Evolutionary conservation across 2,329 filamentous ascomycete genomes (phyloP), one percentile per base, ranked within the genome.

Genomic region (Botrytis cinerea): DNA sequence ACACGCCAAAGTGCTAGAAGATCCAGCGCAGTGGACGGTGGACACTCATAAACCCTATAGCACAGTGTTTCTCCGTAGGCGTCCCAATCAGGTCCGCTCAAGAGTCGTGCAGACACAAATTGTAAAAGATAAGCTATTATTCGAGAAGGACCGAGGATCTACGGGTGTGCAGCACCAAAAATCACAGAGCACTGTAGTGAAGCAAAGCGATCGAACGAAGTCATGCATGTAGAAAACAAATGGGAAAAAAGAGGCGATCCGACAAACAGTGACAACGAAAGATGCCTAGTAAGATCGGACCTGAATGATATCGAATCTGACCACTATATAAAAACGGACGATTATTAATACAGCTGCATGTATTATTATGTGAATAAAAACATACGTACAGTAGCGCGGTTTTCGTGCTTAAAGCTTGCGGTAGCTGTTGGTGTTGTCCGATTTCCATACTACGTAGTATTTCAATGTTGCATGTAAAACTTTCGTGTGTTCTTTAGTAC

Each of bases 371-470:
- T 54, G 16, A 38, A 38, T 54, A 9, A n/a, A 54, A 28, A 22
- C 25, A 40, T 40, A 22, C 22, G 46, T 40, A 40, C 45, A 32
- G 45, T 25, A 68, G 64, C 28, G 46, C 54, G 28, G 38, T 43
- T 48, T 57, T 9, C 14, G 18, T 48, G 25, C 35, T 35, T 43
- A 16, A 54, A n/a, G 35, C 64, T 54, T 54, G 46, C 46, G 25
- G 48, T 57, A 67, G 45, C 45, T n/a, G 32, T 45, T 43, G 61
- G 22, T 32, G 48, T 43, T 68, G 48, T 43, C 66, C 66, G 51
- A 40, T 69, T 59, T 32, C 32, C 66, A 69, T 69, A 69, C 66
- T 45, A 69, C 66, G 66, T 69, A 69, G 48, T 57, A 69, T 69
- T 38, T 45, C 48, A 69, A 69, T 69, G 66, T 69, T 69, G 66